Evolutionary conservation across 2,329 filamentous ascomycete genomes (phyloP), one percentile per base, ranked within the genome.

Genomic region (Cladosporium austrohemisphaericum): DNA sequence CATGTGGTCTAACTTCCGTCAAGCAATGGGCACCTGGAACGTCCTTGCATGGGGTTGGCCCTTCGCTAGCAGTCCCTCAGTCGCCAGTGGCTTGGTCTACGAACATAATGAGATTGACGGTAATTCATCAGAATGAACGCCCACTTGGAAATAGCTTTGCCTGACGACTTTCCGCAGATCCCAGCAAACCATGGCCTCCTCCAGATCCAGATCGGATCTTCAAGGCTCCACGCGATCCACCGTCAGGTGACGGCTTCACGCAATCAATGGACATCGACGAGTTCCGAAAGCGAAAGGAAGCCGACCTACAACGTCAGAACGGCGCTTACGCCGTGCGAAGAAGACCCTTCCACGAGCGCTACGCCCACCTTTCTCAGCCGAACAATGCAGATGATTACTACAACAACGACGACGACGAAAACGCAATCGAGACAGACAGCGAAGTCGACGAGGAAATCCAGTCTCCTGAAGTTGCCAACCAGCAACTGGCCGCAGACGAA

Each of bases 71-170:
- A 78, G 76, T 19, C 76, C 77, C 2, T 61, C 67, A 6, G 60
- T 72, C 2, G 60, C 64, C 2, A 80, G 51, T 79, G 85, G 81
- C 2, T 50, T 77, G 3, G 65, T 69, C 5, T 91, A 84, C 71
- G 79, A 84, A 54, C 84, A 85, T 56, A 93, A 93, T 67, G 87
- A 82, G 1, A 86, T 91, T 65, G 89, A 93, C 67, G 78, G 82
- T 55, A 68, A 68, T 46, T 65, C 71, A 32, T 1, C 33, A 37
- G 14, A 18, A 18, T 28, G 1, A 5, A 1, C 18, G 7, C 14
- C 16, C 9, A 5, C 29, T n/a, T 6, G 3, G 3, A 10, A 25
- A 22, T 11, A 14, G 16, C 6, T 5, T 19, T 26, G 6, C n/a
- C 37, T 43, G 13, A 50, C 13, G 19, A 47, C 19, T 10, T 11